These are phyloP conservation scores for Sporisorium exsertum DNA, from an alignment of 1,284 basidiomycete genomes.

Conservation along the genomic window DNA sequence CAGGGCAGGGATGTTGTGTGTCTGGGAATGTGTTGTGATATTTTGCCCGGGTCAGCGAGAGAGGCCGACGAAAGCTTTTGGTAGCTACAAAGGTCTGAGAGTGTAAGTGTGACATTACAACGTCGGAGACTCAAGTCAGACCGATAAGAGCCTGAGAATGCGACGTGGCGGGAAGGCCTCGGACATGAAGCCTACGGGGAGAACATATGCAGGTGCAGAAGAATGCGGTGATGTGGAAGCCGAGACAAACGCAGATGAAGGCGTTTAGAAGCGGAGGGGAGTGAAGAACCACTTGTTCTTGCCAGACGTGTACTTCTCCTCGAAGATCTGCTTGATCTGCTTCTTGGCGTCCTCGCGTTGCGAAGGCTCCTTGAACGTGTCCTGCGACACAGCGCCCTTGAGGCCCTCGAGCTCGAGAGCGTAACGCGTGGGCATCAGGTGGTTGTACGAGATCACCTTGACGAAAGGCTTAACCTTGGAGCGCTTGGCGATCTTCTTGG, in stretches of 20 bases:
- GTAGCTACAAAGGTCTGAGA: conserved; percentile 37
- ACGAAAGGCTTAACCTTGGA: conserved; percentile 70
- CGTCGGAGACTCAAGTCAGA: conserved; percentile 27
- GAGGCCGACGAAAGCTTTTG: conserved; percentile 21
- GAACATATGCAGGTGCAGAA: conserved; percentile 16
- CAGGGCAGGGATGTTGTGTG: not conserved
- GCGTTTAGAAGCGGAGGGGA: conserved; percentile 66
- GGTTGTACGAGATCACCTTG: conserved; percentile 70
- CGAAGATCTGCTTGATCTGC: conserved; percentile 68
- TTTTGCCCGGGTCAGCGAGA: conserved; percentile 15
- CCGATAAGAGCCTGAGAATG: conserved; percentile 25
- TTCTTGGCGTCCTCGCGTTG: conserved; percentile 69
- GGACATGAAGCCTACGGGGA: not conserved
- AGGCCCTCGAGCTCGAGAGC: conserved; percentile 69
- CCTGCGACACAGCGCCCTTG: conserved; percentile 65
- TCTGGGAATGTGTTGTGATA: conserved; percentile 36
- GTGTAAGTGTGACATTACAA: conserved; percentile 33
- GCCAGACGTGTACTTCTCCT: conserved; percentile 69
- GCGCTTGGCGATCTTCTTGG: conserved; percentile 69
- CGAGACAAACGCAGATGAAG: conserved; percentile 11
- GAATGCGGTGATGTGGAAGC: conserved; percentile 18
- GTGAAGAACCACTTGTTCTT: conserved; percentile 70
- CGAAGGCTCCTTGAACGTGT: conserved; percentile 69
- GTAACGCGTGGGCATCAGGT: conserved; percentile 70
- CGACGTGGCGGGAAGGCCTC: conserved; percentile 16